Conservation (phyloP, 1,284 basidiomycete genomes). For the Tranzscheliella williamsii region DNA sequence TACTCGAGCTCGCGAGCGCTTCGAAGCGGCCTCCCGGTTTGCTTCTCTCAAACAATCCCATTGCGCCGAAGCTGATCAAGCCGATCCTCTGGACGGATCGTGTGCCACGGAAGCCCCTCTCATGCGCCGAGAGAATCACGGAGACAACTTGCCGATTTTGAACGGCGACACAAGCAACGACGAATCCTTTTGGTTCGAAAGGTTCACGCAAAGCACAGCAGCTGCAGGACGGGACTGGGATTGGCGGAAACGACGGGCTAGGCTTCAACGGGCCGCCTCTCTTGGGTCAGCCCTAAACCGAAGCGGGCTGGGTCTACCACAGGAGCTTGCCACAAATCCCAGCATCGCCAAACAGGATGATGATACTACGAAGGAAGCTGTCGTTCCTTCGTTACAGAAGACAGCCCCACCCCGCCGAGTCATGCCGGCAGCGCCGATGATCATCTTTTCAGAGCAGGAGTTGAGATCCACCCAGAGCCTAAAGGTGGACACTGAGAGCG, state of each 20-base stretch:
- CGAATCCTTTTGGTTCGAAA: slow-evolving; percentile 56
- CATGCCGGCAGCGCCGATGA: slow-evolving; percentile 18
- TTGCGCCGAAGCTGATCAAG: neutral
- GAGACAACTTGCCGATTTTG: no score
- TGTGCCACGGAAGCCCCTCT: slow-evolving; percentile 1
- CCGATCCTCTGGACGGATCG: neutral
- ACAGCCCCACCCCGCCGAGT: slow-evolving; percentile 9
- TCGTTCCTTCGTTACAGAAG: neutral
- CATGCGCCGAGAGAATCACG: no score
- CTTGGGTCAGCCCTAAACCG: slow-evolving; percentile 22
- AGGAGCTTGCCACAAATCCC: neutral
- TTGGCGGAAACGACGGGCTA: slow-evolving; percentile 44
- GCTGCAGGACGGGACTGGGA: slow-evolving; percentile 57
- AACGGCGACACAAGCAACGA: slow-evolving; percentile 7
- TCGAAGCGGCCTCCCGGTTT: slow-evolving; percentile 35
- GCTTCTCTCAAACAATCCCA: slow-evolving; percentile 3
- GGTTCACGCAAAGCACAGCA: slow-evolving; percentile 53
- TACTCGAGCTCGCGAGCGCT: slow-evolving; percentile 48
- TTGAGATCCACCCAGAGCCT: slow-evolving; percentile 4
- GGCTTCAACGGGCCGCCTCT: slow-evolving; percentile 24
- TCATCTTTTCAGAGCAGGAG: slow-evolving; percentile 26
- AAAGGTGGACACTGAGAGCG: slow-evolving; percentile 16
- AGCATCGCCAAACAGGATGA: neutral
- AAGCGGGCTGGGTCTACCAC: slow-evolving; percentile 2
- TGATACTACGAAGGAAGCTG: neutral